Base-by-base conservation (phyloP, 805 yeast species). In the Yamadazyma phyllophila region DNA sequence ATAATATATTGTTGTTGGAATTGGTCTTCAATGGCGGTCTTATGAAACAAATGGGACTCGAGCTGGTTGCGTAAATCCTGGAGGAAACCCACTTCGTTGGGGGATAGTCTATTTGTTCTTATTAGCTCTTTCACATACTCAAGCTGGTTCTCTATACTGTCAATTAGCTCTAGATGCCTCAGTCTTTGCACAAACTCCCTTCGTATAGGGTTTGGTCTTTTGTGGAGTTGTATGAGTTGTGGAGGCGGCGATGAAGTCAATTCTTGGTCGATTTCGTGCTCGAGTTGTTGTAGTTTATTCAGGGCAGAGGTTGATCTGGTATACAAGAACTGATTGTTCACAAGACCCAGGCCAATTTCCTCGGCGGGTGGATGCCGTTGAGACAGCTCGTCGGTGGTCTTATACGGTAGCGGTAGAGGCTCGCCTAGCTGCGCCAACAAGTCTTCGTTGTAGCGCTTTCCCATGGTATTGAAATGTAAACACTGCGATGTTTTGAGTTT, bases 321-420 rank as follows among this genome's bases (percentile, higher is more conserved):
- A 38, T 44, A 44, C 15, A 44, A 30, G 16, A 30, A 17, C 7
- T 38, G 29, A 9, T 15, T 27, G 20, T 26, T 33, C 11, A 44
- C 9, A 4, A 27, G 26, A 13, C 33, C 43, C 13, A 35, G 30
- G 3, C 26, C 12, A n/a, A 15, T 13, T 13, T 39, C 26, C 13
- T 39, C 20, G 2, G 14, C 7, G 20, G 40, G 26, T 11, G 20
- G 24, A 15, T 11, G n/a, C 3, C 4, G n/a, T 11, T 17, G 26
- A 4, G 26, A 13, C 9, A n/a, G 15, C 10, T 35, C 40, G 9
- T 35, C 30, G 17, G 14, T 31, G 12, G 39, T 27, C 44, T 44
- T 47, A 26, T 52, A 52, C 11, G 55, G 53, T 33, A 52, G 33
- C 5, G 55, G 55, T 33, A 52, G 42, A 9, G 55, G 55, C 2